phyloP scores from a whole-genome alignment of 805 yeast species.

The Nakazawaea holstii region DNA sequence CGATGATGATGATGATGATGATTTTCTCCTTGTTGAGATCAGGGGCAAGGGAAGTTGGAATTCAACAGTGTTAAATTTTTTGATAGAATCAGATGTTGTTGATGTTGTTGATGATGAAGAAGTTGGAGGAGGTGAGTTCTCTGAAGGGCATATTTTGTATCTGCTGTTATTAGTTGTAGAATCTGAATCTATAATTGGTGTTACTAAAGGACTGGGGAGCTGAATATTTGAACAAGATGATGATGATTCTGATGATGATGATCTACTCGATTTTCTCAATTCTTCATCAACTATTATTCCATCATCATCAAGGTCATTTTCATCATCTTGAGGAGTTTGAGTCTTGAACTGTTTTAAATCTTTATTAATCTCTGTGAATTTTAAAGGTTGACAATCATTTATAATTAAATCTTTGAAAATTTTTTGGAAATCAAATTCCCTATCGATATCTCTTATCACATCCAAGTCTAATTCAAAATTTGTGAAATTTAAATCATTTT shows the following conservation, averaged over 20 bases:
- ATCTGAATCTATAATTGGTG: constrained; percentile 13
- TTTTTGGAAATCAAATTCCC: constrained; percentile 45
- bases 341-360: not conserved
- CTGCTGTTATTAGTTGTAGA: not conserved
- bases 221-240: constrained; percentile 6
- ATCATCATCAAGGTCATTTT: not conserved
- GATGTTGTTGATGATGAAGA: not conserved
- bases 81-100: not conserved
- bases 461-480: constrained; percentile 54
- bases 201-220: constrained; percentile 17
- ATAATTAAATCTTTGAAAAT: constrained; percentile 24
- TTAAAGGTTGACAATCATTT: constrained; percentile 24
- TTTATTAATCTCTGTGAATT: constrained; percentile 12
- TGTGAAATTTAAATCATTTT: constrained; percentile 43
- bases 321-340: not conserved
- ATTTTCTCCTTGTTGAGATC: constrained; percentile 4
- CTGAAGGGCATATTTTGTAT: not conserved
- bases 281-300: constrained; percentile 1
- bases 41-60: constrained; percentile 13
- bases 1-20: not conserved
- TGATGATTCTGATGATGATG: not conserved
- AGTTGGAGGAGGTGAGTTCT: not conserved
- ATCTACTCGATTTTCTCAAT: not conserved
- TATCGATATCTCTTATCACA: constrained; percentile 52
- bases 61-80: not conserved